phyloP scores from a whole-genome alignment of 2,329 filamentous ascomycete species.

The Graphilbum sp. region DNA sequence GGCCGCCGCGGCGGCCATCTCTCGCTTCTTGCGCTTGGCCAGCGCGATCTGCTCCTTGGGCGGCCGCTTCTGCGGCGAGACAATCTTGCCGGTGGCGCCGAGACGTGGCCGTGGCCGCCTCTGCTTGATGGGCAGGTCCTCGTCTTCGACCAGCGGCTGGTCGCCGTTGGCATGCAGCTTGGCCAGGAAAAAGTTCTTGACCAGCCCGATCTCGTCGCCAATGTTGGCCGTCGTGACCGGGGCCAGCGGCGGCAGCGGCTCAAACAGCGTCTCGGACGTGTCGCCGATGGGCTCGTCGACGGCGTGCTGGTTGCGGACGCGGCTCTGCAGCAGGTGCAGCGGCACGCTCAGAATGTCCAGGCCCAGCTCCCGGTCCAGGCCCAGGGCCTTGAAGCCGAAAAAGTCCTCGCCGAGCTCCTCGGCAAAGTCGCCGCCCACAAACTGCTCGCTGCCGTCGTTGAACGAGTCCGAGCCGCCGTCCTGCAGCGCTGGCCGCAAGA shows the following conservation, averaged over 20 bases:
- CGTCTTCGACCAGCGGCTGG: constrained; percentile 77
- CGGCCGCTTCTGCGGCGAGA: constrained; percentile 66
- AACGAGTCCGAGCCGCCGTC: constrained; percentile 77
- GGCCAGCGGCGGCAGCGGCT: constrained; percentile 52
- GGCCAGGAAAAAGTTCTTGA: constrained; percentile 79
- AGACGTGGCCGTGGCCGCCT: constrained; percentile 52
- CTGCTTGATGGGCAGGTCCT: constrained; percentile 88
- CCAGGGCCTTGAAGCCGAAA: constrained; percentile 93
- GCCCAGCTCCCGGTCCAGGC: constrained; percentile 80
- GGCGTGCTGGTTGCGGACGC: constrained; percentile 74
- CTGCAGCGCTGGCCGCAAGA: constrained; percentile 74
- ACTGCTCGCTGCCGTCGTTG: constrained; percentile 93
- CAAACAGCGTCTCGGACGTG: constrained; percentile 45
- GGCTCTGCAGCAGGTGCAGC: constrained; percentile 80
- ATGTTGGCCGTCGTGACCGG: constrained; percentile 68
- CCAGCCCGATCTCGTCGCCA: constrained; percentile 65
- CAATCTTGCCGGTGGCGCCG: constrained; percentile 67
- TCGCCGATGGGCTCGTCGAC: constrained; percentile 49
- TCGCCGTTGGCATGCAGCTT: constrained; percentile 76
- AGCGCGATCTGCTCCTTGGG: constrained; percentile 68
- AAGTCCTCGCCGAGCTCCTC: constrained; percentile 97
- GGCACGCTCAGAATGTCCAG: constrained; percentile 79
- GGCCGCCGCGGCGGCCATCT: constrained; percentile 25
- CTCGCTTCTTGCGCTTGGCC: constrained; percentile 73
- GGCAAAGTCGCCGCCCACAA: constrained; percentile 90